These are phyloP conservation scores for Cercospora brassicicola DNA, from an alignment of 2,329 filamentous ascomycete genomes.

Conservation along the genomic window DNA sequence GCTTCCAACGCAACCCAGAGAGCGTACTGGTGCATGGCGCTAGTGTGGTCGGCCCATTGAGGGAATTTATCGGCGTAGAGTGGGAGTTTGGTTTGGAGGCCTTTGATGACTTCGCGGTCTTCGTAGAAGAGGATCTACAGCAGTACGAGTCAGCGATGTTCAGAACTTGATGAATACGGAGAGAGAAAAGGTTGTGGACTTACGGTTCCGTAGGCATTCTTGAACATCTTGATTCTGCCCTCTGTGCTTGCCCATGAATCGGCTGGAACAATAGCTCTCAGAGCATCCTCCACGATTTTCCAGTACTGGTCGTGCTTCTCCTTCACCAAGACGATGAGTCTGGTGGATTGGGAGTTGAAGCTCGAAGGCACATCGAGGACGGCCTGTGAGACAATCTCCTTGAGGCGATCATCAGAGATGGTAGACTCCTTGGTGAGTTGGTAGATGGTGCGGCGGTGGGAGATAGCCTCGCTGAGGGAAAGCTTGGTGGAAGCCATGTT, in stretches of 20 bases:
- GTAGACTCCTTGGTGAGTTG: conserved; percentile 60
- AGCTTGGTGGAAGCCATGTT: conserved; percentile 41
- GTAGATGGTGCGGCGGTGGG: conserved; percentile 62
- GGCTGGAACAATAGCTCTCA: conserved; percentile 68
- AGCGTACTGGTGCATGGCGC: conserved; percentile 78
- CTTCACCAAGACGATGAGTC: conserved; percentile 74
- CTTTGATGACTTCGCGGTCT: conserved; percentile 67
- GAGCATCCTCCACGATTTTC: conserved; percentile 66
- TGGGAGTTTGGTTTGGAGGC: conserved; percentile 67
- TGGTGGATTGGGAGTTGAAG: conserved; percentile 87
- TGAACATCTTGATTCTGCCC: conserved; percentile 60
- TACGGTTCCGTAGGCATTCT: conserved; percentile 72
- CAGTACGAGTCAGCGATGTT: background rate
- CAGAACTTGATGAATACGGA: too few relatives aligned
- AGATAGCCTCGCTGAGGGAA: conserved; percentile 63
- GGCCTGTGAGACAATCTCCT: conserved; percentile 60
- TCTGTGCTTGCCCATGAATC: conserved; percentile 60
- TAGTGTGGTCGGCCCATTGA: conserved; percentile 71
- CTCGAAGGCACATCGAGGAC: conserved; percentile 71
- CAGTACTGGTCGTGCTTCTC: conserved; percentile 85
- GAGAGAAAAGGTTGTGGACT: too few relatives aligned
- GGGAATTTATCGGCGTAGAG: conserved; percentile 78
- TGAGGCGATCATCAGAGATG: conserved; percentile 67
- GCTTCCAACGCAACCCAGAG: conserved; percentile 80
- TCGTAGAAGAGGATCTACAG: conserved; percentile 79